These are phyloP conservation scores for Sonneratia caseolaris DNA, from an alignment of 345 rosid species.

Conservation along the genomic window DNA sequence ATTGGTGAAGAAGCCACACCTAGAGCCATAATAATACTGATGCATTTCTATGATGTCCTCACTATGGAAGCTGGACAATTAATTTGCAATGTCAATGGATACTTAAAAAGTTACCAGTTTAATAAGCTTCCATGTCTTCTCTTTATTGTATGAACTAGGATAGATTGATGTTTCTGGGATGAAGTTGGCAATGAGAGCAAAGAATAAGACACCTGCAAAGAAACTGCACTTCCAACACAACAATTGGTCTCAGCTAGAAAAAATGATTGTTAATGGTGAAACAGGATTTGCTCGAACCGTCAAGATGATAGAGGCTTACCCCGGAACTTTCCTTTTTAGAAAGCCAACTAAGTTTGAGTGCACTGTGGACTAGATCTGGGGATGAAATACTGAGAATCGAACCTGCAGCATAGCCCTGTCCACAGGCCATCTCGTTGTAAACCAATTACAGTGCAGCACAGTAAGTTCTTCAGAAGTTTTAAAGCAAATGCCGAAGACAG, in stretches of 20 bases:
- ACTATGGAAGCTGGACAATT: too few species aligned
- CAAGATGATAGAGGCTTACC: conserved; percentile 30
- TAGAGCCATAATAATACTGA: conserved; percentile 78
- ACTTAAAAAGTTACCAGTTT: neutral
- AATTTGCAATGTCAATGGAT: neutral
- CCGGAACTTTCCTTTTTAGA: conserved; percentile 86
- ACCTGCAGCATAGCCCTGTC: conserved; percentile 96
- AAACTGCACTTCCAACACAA: conserved; percentile 50
- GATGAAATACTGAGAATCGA: conserved; percentile 94
- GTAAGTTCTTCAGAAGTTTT: neutral
- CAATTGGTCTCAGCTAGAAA: conserved; percentile 15
- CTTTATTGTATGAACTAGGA: conserved; percentile 49
- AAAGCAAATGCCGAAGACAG: neutral
- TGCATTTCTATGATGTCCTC: too few species aligned
- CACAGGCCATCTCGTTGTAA: neutral
- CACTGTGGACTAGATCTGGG: conserved; percentile 92
- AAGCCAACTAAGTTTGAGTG: conserved; percentile 85
- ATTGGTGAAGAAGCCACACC: conserved; percentile 33
- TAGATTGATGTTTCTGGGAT: conserved; percentile 77
- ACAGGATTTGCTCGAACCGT: neutral
- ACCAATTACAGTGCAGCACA: conserved; percentile 8
- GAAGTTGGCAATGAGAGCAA: conserved; percentile 64
- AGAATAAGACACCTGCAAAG: conserved; percentile 83
- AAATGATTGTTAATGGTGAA: conserved; percentile 10
- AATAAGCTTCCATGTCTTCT: conserved; percentile 20